Base-by-base conservation (phyloP, 2,329 filamentous ascomycete genomes). In the Verticillium isaacii region DNA sequence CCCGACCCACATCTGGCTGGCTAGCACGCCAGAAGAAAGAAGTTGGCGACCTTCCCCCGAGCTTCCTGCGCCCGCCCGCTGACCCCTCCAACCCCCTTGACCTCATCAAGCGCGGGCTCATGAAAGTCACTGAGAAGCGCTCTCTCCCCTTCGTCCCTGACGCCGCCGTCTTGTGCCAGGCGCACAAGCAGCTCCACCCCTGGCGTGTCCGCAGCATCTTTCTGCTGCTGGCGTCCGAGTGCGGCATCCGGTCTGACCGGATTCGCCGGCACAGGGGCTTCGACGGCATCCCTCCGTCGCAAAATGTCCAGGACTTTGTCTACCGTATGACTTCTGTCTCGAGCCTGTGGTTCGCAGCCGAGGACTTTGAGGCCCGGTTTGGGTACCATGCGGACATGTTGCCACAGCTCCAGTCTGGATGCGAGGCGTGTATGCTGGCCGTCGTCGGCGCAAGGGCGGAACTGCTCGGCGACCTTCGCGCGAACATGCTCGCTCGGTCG, bases 351-450 rank as follows among this genome's bases (percentile, higher is more conserved):
- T 73, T 81, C 17, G 66, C 69, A 1, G 66, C 70, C 1, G 59
- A 68, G 0, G 65, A 75, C 2, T 82, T 81, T 62, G 63, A 66
- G 19, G 52, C 67, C 14, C 64, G 72, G 3, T 81, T 76, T 64
- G 70, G 72, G 1, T 71, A 75, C n/a, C 32, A 66, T 64, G 56
- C 68, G 65, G 25, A 50, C 29, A 29, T 67, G 45, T 55, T 74
- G 39, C 67, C 64, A 7, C 57, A 64, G 12, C 70, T 80, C 4
- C 61, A 64, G 34, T 73, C 69, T 7, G 71, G 73, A 15, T 87
- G 84, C 64, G 79, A 84, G 66, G 83, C 82, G 1, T 87, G 84
- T 64, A 78, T 83, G 32, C 69, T 86, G 14, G 75, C 80, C 1
- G 73, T 74, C 3, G 67, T 87, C 0, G 83, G 83, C 2, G 79